Evolutionary conservation across 768 basidiomycete species (phyloP).

Genomic region (Tubosaeta sp.): DNA sequence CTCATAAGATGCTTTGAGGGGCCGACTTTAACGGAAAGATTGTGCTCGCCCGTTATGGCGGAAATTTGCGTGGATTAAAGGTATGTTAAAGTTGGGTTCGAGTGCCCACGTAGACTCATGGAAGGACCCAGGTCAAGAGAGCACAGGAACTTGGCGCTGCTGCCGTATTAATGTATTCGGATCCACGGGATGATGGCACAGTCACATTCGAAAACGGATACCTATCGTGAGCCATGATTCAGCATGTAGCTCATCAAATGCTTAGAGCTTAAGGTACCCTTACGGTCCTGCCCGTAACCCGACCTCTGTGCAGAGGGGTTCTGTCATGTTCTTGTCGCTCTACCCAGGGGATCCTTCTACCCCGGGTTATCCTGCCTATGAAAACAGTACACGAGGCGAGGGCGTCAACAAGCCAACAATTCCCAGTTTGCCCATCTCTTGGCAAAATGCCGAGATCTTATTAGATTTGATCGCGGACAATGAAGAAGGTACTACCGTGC

Average conservation of each 20-base stretch:
- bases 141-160: slow-evolving; percentile 83
- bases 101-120: slow-evolving; percentile 18
- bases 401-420: slow-evolving; percentile 65
- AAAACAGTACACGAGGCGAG: slow-evolving; percentile 63
- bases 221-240: slow-evolving; percentile 38
- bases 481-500: slow-evolving; percentile 37
- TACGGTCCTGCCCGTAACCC: slow-evolving; percentile 86
- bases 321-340: slow-evolving; percentile 64
- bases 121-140: slow-evolving; percentile 58
- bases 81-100: slow-evolving; percentile 32
- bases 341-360: slow-evolving; percentile 84
- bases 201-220: slow-evolving; percentile 78
- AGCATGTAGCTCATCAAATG: neutral
- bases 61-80: slow-evolving; percentile 87
- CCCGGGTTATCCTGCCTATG: slow-evolving; percentile 84
- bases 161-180: slow-evolving; percentile 80
- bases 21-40: slow-evolving; percentile 72
- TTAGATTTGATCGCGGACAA: slow-evolving; percentile 28
- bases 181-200: slow-evolving; percentile 83
- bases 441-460: slow-evolving; percentile 58
- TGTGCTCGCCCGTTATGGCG: slow-evolving; percentile 73
- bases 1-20: slow-evolving; percentile 33
- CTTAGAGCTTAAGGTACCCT: slow-evolving; percentile 38
- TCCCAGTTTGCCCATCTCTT: slow-evolving; percentile 88
- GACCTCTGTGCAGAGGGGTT: slow-evolving; percentile 80